These are phyloP conservation scores for Saturnispora ahearnii DNA, from an alignment of 805 yeast species.

Conservation along the genomic window DNA sequence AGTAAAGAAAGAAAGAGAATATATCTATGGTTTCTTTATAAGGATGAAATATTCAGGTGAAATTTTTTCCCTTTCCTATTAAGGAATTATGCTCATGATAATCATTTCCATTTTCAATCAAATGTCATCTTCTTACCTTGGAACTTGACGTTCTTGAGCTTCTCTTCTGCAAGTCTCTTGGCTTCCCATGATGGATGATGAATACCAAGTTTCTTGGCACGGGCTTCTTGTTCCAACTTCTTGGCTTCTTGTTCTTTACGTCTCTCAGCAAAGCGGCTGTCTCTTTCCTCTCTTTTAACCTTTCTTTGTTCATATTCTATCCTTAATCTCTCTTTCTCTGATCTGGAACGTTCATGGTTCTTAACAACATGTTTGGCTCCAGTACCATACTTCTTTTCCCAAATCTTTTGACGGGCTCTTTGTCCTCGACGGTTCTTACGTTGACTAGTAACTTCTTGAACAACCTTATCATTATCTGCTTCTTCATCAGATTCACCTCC, in stretches of 20 bases:
- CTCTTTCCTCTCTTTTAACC: constrained; percentile 53
- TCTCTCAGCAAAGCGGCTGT: constrained; percentile 17
- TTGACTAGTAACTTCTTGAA: constrained; percentile 39
- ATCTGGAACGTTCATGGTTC: constrained; percentile 45
- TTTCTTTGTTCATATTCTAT: constrained; percentile 65
- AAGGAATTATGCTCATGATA: constrained; percentile 2
- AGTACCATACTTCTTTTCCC: constrained; percentile 85
- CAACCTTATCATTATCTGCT: constrained; percentile 35
- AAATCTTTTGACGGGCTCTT: constrained; percentile 90
- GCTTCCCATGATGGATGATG: constrained; percentile 98
- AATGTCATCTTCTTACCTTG: constrained; percentile 80
- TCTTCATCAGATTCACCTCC: constrained; percentile 66
- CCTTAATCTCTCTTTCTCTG: constrained; percentile 52
- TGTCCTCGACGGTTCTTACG: constrained; percentile 94
- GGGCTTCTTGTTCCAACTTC: constrained; percentile 12
- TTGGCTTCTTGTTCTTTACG: constrained; percentile 12
- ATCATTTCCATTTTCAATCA: constrained; percentile 29
- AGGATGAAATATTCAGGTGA: not conserved
- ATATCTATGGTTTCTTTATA: not conserved
- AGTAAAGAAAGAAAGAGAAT: not conserved
- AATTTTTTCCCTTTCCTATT: not conserved
- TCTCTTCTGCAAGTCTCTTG: constrained; percentile 63
- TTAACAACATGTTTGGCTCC: constrained; percentile 76
- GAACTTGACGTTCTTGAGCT: constrained; percentile 55
- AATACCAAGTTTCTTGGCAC: constrained; percentile 20